Percentiles rank a stretch among this genome's conserved stretches.
phyloP scores from a whole-genome alignment of 306 rosid species.

The Astragalus membranaceus region DNA sequence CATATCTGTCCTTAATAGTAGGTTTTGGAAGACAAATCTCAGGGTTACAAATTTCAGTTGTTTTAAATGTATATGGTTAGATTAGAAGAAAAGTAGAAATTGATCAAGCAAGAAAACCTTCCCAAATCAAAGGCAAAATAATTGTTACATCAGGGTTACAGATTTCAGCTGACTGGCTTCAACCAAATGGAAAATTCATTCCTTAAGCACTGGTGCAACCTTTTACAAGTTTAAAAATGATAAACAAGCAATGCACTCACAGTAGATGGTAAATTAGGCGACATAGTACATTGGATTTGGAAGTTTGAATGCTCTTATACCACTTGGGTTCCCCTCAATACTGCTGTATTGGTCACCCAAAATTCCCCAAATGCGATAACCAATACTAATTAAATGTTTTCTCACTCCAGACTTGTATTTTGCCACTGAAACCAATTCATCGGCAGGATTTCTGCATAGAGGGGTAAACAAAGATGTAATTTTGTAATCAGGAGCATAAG shows the following conservation, averaged over 20 bases:
- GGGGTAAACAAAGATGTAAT: not conserved
- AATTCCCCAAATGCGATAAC: conserved; percentile 32
- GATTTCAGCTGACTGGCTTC: not conserved
- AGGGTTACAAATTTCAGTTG: too few species aligned
- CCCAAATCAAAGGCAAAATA: not conserved
- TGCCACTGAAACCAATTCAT: conserved; percentile 23
- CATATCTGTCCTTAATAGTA: not conserved
- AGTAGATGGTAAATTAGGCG: conserved; percentile 7
- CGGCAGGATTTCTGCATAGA: conserved; percentile 21
- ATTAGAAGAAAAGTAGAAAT: not conserved
- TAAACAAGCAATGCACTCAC: not conserved
- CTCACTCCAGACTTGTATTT: conserved; percentile 27
- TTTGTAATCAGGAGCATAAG: not conserved
- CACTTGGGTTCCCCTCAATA: conserved; percentile 11
- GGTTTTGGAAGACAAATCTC: not conserved
- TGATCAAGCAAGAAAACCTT: not conserved
- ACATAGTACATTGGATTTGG: conserved; percentile 38
- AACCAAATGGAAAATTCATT: not conserved
- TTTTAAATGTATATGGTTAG: not conserved
- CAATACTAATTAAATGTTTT: not conserved
- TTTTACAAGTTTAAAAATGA: not conserved
- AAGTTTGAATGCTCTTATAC: conserved; percentile 25
- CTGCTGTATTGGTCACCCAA: conserved; percentile 30
- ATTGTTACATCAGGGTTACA: not conserved
- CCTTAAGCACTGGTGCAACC: not conserved